Percentiles rank a stretch among this genome's conserved stretches.
phyloP scores from a whole-genome alignment of 352 stramenopile species.

The Pythium dissotocum region DNA sequence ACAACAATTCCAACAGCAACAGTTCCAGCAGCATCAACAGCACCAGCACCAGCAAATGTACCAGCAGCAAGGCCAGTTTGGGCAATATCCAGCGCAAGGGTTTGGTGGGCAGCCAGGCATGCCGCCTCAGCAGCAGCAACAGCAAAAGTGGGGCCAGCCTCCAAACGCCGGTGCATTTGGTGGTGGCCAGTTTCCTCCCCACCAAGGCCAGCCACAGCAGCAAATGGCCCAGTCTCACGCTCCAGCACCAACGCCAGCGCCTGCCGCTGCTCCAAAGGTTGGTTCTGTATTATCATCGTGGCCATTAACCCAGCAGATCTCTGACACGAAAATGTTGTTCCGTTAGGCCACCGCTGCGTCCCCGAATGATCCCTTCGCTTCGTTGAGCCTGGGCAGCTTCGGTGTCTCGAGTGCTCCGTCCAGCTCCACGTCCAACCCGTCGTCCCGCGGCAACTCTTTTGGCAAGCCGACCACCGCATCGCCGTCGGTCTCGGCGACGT shows the following conservation, averaged over 20 bases:
- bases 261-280: constrained; percentile 44
- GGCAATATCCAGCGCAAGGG: constrained; percentile 24
- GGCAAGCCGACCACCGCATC: constrained; percentile 22
- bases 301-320: not conserved
- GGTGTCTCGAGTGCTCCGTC: constrained; percentile 35
- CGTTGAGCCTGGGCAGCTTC: constrained; percentile 60
- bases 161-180: constrained; percentile 1
- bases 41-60: constrained; percentile 24
- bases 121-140: constrained; percentile 32
- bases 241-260: constrained; percentile 22
- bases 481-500: constrained; percentile 16
- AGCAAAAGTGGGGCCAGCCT: constrained; percentile 36
- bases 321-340: not conserved
- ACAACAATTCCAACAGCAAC: constrained; percentile 40
- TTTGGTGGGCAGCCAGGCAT: constrained; percentile 26
- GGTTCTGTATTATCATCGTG: not conserved
- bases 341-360: constrained; percentile 33
- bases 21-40: constrained; percentile 35
- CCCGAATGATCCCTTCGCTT: constrained; percentile 74
- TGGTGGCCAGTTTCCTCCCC: constrained; percentile 32
- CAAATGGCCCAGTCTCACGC: not conserved
- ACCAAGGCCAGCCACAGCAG: constrained; percentile 15
- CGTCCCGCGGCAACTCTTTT: constrained; percentile 37
- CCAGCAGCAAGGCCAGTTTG: constrained; percentile 22
- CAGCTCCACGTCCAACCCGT: constrained; percentile 28